A percentile compares a stretch with the other conserved stretches of the same genome.
Evolutionary conservation across 2,329 filamentous ascomycete genomes (phyloP).

Genomic region (Colletotrichum karsti): DNA sequence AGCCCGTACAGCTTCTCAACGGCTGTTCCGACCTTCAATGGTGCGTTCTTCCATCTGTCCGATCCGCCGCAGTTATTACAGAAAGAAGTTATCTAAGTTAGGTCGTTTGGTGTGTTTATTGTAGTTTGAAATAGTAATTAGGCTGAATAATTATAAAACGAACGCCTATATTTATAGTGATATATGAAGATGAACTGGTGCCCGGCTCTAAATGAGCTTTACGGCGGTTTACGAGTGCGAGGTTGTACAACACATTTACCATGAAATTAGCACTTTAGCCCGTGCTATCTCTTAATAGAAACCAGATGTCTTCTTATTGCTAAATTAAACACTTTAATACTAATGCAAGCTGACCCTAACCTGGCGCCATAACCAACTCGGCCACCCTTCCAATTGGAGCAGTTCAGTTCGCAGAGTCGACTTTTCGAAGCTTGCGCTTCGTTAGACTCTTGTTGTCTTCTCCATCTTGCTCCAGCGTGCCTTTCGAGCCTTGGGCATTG

Average conservation of each 20-base stretch:
- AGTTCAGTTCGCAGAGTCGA: not conserved
- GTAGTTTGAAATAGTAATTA: no score
- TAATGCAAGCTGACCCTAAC: no score
- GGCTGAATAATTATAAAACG: no score
- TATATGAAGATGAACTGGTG: no score
- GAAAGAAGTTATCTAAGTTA: not conserved
- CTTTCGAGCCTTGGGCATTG: not conserved
- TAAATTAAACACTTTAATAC: not conserved
- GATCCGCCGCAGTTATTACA: not conserved
- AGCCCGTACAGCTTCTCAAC: not conserved
- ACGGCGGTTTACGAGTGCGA: no score
- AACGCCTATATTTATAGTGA: no score
- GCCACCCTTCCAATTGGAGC: no score
- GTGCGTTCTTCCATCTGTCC: not conserved
- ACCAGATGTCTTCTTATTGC: not conserved
- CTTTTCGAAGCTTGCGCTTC: not conserved
- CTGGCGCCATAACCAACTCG: no score
- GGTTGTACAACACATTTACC: no score
- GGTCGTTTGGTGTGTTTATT: not conserved
- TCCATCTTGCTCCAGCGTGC: not conserved
- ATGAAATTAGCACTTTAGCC: no score
- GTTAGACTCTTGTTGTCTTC: not conserved
- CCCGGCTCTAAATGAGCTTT: no score
- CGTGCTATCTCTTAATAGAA: no score
- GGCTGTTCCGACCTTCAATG: conserved; percentile 8